Evolutionary conservation across 2,329 filamentous ascomycete genomes (phyloP), one percentile per base, ranked within the genome.

Genomic region (Colletotrichum viniferum): DNA sequence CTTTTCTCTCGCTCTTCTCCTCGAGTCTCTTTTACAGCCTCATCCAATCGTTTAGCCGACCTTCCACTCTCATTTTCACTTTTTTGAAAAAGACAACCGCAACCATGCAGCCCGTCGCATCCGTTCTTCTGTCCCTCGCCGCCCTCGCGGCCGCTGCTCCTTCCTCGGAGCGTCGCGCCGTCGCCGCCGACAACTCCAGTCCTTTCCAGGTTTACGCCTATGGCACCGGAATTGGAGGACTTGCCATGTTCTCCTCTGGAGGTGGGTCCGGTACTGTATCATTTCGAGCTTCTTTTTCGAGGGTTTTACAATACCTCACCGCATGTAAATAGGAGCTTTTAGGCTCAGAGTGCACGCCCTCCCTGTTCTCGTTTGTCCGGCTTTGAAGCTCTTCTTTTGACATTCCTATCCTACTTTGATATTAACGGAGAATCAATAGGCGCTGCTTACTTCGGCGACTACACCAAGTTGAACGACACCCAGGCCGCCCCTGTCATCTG

Each of bases 201-300:
- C 73, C 63, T 4, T 82, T 82, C 69, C 71, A 77, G n/a, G 70
- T 81, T 10, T 82, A 80, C 52, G 81, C 79, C 64, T 82, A 81
- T 63, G 80, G 81, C 24, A 18, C 66, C 7, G 77, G 77, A 16
- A 80, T 82, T 61, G 73, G 79, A 8, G 80, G 81, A 8, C 75
- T 79, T 4, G 71, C 78, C 9, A 26, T 82, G 24, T 79, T 81
- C 70, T 79, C 77, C 36, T 74, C 76, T 16, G 76, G 78, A 21
- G 77, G 80, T 82, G 70, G 69, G 78, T 67, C 24, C 9, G 36
- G 24, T 34, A 71, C 30, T 13, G 32, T 32, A 48, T 71, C 14
- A 58, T n/a, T 16, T n/a, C 43, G 48, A 32, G 58, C 58, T 61
- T n/a, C 28, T 30, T 55, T 55, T 43, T 32, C 62, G 62, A 48